Base-by-base conservation (phyloP, 805 yeast species). In the Brettanomyces naardenensis region DNA sequence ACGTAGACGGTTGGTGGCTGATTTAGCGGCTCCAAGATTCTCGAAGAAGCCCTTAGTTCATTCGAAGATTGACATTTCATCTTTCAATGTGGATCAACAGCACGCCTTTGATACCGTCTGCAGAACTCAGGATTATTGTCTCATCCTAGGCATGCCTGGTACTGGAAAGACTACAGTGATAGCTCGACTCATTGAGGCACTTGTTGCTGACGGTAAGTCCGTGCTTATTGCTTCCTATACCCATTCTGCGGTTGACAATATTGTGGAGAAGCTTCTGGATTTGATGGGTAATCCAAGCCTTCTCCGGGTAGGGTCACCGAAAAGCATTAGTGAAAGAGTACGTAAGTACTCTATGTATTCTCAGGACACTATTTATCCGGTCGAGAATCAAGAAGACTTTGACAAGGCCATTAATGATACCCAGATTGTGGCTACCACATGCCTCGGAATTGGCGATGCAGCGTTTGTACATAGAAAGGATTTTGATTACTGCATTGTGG, bases 121-220 rank as follows among this genome's bases (percentile, higher is more conserved):
- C 34, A 57, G 68, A 13, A 71, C 92, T 0, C 55, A 77, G 37
- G 95, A 89, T 53, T 92, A 85, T 53, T 68, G 89, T 4, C 65
- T 92, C 48, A 73, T 92, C 15, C 62, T 90, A 42, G 98, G 98
- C 0, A 92, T 92, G 98, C 98, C 98, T 0, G 98, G 98, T 3
- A 92, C 97, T 0, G 98, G 96, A 7, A 87, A 87, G 52, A 87
- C 96, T 2, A 87, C 97, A 0, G 83, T 89, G 0, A 88, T 92
- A 38, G 82, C 94, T 0, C 78, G 80, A 33, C 51, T 92, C 14
- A 80, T 89, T 31, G 68, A 71, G 40, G 63, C 72, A 29, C 54
- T 92, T 21, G 80, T 79, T 3, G 59, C 61, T 1, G 68, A 69
- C 33, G 77, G 75, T 1, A 83, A 83, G 52, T 67, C 82, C 1